Evolutionary conservation across 2,329 filamentous ascomycete species (phyloP).

Genomic region (Pseudogymnoascus sp.): DNA sequence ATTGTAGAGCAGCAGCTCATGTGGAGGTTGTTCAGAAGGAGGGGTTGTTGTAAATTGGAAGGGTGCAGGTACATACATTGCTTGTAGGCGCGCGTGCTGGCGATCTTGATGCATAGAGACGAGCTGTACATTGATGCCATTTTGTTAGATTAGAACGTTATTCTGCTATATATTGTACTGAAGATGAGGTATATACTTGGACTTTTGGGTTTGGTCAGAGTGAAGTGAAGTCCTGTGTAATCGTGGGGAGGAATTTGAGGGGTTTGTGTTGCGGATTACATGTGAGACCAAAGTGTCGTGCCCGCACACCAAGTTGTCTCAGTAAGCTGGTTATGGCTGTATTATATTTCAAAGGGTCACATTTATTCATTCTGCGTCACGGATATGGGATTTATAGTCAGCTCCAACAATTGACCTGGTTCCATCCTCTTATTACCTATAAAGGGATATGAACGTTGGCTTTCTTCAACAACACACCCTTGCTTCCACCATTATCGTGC

Average conservation of each 20-base stretch:
- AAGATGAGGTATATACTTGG: not conserved
- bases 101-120: not conserved
- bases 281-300: not conserved
- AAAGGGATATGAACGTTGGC: not conserved
- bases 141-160: not conserved
- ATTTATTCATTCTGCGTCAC: not conserved
- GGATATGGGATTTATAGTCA: not conserved
- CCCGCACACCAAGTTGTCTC: not conserved
- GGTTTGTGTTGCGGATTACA: not conserved
- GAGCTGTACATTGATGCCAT: not conserved
- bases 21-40: not conserved
- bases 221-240: not conserved
- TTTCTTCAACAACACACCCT: not conserved
- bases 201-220: not conserved
- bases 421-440: not conserved
- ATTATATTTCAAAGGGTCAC: not conserved
- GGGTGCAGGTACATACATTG: not conserved
- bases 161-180: not conserved
- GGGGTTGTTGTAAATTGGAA: not conserved
- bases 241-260: not conserved
- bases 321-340: not conserved
- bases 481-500: not conserved
- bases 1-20: not conserved
- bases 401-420: not conserved
- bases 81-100: not conserved